A percentile compares a stretch with the other conserved stretches of the same genome.
Conservation (phyloP, 2,329 filamentous ascomycete genomes). For the Penicillium sp. region DNA sequence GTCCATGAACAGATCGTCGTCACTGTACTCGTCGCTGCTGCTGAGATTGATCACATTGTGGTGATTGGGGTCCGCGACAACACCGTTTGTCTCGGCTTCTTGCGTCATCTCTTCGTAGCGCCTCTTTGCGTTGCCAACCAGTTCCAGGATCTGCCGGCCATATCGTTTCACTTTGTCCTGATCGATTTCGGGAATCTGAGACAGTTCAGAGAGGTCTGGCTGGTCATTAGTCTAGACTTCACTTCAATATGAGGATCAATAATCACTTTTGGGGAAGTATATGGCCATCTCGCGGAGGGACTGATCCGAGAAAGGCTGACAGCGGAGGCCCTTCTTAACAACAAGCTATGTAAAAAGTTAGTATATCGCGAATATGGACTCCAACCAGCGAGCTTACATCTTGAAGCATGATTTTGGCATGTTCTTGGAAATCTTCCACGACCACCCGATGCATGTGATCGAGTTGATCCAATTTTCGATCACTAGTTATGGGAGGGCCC, state of each 20-base stretch:
- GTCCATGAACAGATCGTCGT: constrained; percentile 35
- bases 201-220: constrained; percentile 42
- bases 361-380: neutral
- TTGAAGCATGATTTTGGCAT: constrained; percentile 46
- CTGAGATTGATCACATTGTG: constrained; percentile 48
- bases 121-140: constrained; percentile 42
- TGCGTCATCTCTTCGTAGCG: constrained; percentile 47
- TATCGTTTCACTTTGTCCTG: constrained; percentile 47
- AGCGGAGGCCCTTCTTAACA: constrained; percentile 45
- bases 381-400: constrained; percentile 31
- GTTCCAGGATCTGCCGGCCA: constrained; percentile 44
- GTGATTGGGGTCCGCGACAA: constrained; percentile 47
- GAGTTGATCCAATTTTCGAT: constrained; percentile 44
- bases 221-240: constrained; percentile 10
- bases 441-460: constrained; percentile 46
- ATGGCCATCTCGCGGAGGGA: constrained; percentile 53
- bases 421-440: constrained; percentile 50
- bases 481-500: constrained; percentile 50
- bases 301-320: constrained; percentile 49
- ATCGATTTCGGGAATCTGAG: constrained; percentile 45
- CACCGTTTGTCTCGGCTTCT: constrained; percentile 52
- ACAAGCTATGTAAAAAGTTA: constrained; percentile 37
- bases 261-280: constrained; percentile 45
- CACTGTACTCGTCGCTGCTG: constrained; percentile 44
- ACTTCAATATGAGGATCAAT: neutral